These are phyloP conservation scores for Trametes punicea DNA, from an alignment of 768 basidiomycete species.

Conservation along the genomic window DNA sequence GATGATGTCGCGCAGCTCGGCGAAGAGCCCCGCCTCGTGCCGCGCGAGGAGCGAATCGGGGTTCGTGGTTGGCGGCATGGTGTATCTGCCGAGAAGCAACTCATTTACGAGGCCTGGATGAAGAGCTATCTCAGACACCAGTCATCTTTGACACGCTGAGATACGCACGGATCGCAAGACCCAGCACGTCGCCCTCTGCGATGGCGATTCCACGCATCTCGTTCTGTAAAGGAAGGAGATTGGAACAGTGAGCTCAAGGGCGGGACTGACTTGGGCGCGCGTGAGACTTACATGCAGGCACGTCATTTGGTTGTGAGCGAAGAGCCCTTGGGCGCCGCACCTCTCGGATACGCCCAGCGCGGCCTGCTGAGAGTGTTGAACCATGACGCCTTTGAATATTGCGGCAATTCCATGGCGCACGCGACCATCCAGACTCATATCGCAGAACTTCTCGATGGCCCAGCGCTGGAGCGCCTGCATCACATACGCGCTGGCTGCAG, in stretches of 20 bases:
- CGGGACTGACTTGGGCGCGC: background rate
- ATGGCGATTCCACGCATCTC: conserved; percentile 39
- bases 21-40: conserved; percentile 41
- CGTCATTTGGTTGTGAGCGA: conserved; percentile 36
- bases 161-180: conserved; percentile 37
- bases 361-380: conserved; percentile 24
- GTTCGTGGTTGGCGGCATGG: conserved; percentile 42
- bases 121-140: background rate
- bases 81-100: conserved; percentile 52
- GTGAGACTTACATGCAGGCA: conserved; percentile 31
- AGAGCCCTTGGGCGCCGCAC: conserved; percentile 44
- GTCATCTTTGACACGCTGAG: background rate
- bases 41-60: conserved; percentile 50
- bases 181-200: conserved; percentile 45
- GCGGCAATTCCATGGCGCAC: conserved; percentile 31
- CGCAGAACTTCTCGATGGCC: conserved; percentile 29
- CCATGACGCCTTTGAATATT: conserved; percentile 30
- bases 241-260: background rate
- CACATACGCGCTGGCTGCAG: conserved; percentile 36
- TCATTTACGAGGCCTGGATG: conserved; percentile 52
- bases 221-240: conserved; percentile 23
- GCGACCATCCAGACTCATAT: conserved; percentile 20
- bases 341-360: conserved; percentile 32
- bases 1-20: conserved; percentile 21
- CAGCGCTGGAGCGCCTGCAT: conserved; percentile 32